These are phyloP conservation scores for Penicillium palitans DNA, from an alignment of 2,329 filamentous ascomycete species.

Conservation along the genomic window DNA sequence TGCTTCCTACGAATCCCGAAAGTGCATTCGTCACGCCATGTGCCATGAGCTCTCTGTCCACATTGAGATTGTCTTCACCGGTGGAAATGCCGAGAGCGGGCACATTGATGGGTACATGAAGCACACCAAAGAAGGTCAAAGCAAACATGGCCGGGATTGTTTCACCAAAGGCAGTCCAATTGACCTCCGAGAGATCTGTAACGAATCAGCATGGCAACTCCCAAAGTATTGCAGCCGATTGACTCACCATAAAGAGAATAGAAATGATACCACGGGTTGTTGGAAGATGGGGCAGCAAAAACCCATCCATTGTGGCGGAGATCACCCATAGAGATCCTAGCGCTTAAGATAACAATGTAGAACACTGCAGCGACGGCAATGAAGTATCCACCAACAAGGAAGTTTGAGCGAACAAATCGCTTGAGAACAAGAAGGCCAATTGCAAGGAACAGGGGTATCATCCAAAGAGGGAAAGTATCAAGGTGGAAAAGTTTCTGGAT, in stretches of 20 bases:
- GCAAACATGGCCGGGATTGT: conserved; percentile 94
- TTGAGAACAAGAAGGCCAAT: conserved; percentile 75
- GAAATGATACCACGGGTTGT: conserved; percentile 95
- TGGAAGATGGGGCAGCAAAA: conserved; percentile 79
- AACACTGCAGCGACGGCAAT: conserved; percentile 69
- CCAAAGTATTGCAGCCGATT: background rate
- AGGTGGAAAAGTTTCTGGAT: conserved; percentile 69
- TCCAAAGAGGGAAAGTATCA: conserved; percentile 80
- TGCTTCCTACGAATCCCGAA: conserved; percentile 82
- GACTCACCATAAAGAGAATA: conserved; percentile 86
- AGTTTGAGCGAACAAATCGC: conserved; percentile 74
- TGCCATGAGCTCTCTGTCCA: conserved; percentile 87
- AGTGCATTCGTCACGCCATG: conserved; percentile 92
- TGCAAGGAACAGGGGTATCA: conserved; percentile 73
- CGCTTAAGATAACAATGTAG: conserved; percentile 48
- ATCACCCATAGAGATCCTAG: conserved; percentile 64
- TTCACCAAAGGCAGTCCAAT: conserved; percentile 79
- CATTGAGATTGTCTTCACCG: conserved; percentile 86
- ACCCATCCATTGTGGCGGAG: conserved; percentile 82
- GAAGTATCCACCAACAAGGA: conserved; percentile 85
- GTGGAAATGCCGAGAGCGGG: conserved; percentile 87
- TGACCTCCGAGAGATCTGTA: conserved; percentile 74
- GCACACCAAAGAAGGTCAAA: conserved; percentile 92
- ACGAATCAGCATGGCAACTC: conserved; percentile 9
- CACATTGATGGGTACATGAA: conserved; percentile 98